A percentile compares a stretch with the other conserved stretches of the same genome.
phyloP scores from a whole-genome alignment of 1,284 basidiomycete species.

The Porogramme epimiltina region DNA sequence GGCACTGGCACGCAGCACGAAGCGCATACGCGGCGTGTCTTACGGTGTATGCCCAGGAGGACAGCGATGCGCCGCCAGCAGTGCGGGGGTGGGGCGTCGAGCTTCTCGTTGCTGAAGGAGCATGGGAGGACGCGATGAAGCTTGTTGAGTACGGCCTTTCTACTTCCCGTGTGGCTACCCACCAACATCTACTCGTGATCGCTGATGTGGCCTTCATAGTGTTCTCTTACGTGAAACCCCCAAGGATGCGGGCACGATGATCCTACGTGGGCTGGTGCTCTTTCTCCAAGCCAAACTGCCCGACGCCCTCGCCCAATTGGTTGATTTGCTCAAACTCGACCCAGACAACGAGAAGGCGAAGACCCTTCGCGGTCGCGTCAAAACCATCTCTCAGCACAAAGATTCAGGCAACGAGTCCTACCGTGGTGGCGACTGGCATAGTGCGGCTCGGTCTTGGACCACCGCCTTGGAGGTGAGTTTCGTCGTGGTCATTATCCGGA shows the following conservation, averaged over 20 bases:
- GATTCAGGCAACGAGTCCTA: conserved; percentile 13
- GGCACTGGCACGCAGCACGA: conserved; percentile 22
- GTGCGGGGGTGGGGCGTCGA: conserved; percentile 22
- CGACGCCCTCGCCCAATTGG: conserved; percentile 6
- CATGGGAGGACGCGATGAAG: conserved; percentile 13
- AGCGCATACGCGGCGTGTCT: conserved; percentile 17
- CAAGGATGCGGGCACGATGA: conserved; percentile 8
- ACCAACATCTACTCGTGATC: too few relatives aligned
- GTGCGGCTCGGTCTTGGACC: conserved; percentile 5
- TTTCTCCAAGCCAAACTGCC: conserved; percentile 15
- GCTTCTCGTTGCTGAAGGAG: conserved; percentile 14
- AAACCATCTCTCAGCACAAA: conserved; percentile 1
- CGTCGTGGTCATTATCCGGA: neutral
- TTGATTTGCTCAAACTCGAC: conserved; percentile 12
- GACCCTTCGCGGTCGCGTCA: conserved; percentile 9
- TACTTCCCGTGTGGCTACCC: too few relatives aligned
- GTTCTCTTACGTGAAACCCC: conserved; percentile 1
- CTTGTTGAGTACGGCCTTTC: conserved; percentile 11
- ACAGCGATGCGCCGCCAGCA: conserved; percentile 8
- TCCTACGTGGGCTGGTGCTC: conserved; percentile 8
- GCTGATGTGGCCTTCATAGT: neutral
- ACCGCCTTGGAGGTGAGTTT: conserved; percentile 14
- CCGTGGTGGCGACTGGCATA: neutral
- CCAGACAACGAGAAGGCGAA: conserved; percentile 16
- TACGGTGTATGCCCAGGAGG: conserved; percentile 9